These are phyloP conservation scores for Calophaca sinica DNA, from an alignment of 306 rosid species.

Conservation along the genomic window DNA sequence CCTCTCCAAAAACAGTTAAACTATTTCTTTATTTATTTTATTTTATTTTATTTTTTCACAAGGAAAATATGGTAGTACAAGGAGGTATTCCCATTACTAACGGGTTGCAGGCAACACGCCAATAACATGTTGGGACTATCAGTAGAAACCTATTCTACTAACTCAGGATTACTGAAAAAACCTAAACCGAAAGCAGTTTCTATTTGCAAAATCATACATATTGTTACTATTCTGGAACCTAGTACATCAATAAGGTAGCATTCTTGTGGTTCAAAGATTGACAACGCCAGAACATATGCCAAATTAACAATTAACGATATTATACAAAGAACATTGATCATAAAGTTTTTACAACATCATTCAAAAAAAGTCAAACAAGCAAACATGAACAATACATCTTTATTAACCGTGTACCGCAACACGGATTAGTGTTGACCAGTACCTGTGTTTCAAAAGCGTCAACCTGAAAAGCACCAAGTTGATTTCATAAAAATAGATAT, in stretches of 20 bases:
- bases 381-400: conserved; percentile 9
- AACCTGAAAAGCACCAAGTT: conserved; percentile 8
- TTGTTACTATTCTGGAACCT: background rate
- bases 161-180: no score
- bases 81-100: no score
- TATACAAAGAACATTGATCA: background rate
- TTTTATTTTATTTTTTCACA: no score
- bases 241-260: background rate
- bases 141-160: no score
- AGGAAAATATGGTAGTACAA: no score
- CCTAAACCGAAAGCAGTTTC: no score
- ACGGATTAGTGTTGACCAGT: conserved; percentile 22
- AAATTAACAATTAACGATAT: background rate
- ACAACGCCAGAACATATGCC: background rate
- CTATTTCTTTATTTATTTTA: no score
- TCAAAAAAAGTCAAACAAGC: conserved; percentile 12
- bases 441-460: conserved; percentile 3
- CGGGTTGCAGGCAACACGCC: no score
- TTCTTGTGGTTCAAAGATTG: background rate
- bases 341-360: conserved; percentile 19
- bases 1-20: no score
- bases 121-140: no score
- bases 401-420: background rate
- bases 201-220: no score
- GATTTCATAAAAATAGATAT: conserved; percentile 9